Evolutionary conservation across 345 rosid genomes (phyloP).

Genomic region (Melaleuca alternifolia): DNA sequence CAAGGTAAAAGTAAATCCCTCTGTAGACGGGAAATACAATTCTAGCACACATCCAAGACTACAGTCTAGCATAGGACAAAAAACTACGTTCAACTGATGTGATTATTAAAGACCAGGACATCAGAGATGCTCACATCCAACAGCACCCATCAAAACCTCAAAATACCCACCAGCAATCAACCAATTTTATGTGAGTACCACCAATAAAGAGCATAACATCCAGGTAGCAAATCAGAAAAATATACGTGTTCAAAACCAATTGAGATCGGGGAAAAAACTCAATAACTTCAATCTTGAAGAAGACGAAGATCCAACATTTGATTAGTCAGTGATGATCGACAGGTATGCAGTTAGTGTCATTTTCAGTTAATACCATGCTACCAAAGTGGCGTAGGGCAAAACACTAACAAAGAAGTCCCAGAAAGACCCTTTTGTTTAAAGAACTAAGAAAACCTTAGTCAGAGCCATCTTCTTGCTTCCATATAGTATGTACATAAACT

Average conservation of each 20-base stretch:
- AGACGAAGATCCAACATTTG: background rate
- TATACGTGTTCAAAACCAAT: background rate
- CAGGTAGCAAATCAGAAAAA: background rate
- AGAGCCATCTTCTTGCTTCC: background rate
- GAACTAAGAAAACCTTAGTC: background rate
- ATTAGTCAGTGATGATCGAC: background rate
- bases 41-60: background rate
- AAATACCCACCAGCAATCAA: background rate
- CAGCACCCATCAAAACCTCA: background rate
- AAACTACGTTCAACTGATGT: background rate
- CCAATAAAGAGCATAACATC: background rate
- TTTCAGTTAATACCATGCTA: background rate
- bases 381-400: background rate
- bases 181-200: background rate
- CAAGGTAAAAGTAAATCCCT: background rate
- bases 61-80: background rate
- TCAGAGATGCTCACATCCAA: background rate
- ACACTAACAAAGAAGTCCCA: background rate
- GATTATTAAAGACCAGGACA: background rate
- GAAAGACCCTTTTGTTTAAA: background rate
- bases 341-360: background rate
- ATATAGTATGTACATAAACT: background rate
- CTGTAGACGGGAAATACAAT: background rate
- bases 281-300: background rate
- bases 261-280: background rate